phyloP scores from a whole-genome alignment of 495 filamentous ascomycete species.

The Penicillium silybi region DNA sequence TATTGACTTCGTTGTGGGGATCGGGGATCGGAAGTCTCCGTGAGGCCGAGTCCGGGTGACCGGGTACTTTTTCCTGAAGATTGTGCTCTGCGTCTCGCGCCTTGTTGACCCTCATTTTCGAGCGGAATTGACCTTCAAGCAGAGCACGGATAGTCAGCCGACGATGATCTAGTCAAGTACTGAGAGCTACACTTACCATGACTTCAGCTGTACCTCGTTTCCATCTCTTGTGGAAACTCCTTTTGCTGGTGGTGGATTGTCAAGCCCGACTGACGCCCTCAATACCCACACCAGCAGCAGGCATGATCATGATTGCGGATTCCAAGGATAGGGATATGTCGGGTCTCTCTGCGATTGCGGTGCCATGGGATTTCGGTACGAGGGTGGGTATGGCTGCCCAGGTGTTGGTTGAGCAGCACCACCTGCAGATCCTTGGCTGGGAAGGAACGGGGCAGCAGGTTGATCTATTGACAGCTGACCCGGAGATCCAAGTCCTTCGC shows the following conservation, averaged over 20 bases:
- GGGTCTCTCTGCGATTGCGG: slow-evolving; percentile 8
- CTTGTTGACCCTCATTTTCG: neutral
- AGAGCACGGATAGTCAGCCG: neutral
- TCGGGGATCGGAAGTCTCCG: neutral
- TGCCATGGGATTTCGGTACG: neutral
- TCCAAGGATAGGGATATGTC: slow-evolving; percentile 15
- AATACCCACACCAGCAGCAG: neutral
- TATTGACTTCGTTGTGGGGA: neutral
- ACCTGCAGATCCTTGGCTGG: slow-evolving; percentile 1
- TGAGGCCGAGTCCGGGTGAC: neutral
- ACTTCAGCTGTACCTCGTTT: neutral
- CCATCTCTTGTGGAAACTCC: neutral
- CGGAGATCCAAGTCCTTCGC: neutral
- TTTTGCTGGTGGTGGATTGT: neutral
- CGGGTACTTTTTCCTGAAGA: slow-evolving; percentile 1
- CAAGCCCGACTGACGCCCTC: neutral
- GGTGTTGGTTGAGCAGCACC: slow-evolving; percentile 2
- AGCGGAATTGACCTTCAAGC: neutral
- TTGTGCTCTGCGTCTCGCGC: neutral
- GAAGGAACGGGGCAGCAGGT: neutral
- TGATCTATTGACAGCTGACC: slow-evolving; percentile 1
- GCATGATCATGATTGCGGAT: slow-evolving; percentile 5
- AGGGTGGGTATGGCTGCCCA: slow-evolving; percentile 3
- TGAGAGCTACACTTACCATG: neutral
- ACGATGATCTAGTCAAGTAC: neutral